Conservation (phyloP, 192 early-diverging fungal species). For the Powellomyces hirtus region DNA sequence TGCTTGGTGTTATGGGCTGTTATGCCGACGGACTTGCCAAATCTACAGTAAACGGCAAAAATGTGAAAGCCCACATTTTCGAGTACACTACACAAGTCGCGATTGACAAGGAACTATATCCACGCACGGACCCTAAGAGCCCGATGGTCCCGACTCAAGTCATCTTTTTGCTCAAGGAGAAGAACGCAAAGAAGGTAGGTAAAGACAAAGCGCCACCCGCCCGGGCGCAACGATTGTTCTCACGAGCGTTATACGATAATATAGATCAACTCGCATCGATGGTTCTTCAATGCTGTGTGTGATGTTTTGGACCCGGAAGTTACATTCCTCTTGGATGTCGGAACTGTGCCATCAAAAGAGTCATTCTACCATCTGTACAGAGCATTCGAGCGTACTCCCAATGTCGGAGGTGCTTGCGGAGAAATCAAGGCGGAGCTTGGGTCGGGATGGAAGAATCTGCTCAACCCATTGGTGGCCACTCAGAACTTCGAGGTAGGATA, state of each 20-base stretch:
- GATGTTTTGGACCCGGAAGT: slow-evolving; percentile 64
- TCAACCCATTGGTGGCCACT: slow-evolving; percentile 72
- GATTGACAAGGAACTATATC: slow-evolving; percentile 27
- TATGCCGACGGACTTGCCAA: slow-evolving; percentile 53
- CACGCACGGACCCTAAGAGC: slow-evolving; percentile 15
- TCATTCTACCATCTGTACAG: slow-evolving; percentile 56
- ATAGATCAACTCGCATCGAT: slow-evolving; percentile 59
- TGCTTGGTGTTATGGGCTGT: slow-evolving; percentile 61
- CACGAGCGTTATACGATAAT: too few relatives aligned
- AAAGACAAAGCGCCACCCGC: too few relatives aligned
- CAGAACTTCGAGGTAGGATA: slow-evolving; percentile 86
- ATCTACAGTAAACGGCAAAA: slow-evolving; percentile 39
- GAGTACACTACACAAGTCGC: slow-evolving; percentile 51
- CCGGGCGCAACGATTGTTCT: neutral
- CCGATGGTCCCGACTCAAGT: slow-evolving; percentile 44
- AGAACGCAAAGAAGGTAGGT: slow-evolving; percentile 57
- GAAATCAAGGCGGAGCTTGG: slow-evolving; percentile 66
- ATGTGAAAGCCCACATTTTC: slow-evolving; percentile 53
- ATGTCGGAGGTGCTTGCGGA: slow-evolving; percentile 77
- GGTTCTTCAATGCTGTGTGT: slow-evolving; percentile 78
- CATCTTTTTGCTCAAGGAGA: slow-evolving; percentile 57
- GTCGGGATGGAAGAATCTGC: slow-evolving; percentile 57
- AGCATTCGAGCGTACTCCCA: slow-evolving; percentile 63
- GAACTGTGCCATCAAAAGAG: slow-evolving; percentile 63
- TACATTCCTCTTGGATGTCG: slow-evolving; percentile 70